Evolutionary conservation across 805 yeast genomes (phyloP).

Genomic region (Starmera caribaea): DNA sequence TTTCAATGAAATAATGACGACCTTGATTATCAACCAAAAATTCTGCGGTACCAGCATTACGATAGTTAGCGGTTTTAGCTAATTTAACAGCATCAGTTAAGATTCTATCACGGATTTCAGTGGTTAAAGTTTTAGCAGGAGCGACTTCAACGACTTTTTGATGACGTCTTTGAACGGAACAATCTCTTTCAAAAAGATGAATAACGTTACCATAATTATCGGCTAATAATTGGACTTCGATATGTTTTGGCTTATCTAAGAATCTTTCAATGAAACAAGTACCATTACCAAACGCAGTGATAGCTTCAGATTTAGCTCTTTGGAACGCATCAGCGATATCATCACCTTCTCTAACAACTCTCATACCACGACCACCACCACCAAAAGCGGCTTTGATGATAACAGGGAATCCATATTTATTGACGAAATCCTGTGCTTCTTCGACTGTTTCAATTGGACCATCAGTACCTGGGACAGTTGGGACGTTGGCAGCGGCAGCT

Average conservation of each 20-base stretch:
- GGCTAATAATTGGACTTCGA: conserved; percentile 93
- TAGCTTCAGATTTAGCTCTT: conserved; percentile 92
- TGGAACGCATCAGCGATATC: conserved; percentile 83
- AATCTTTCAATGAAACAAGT: conserved; percentile 97
- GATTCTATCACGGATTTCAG: conserved; percentile 80
- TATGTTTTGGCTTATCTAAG: conserved; percentile 92
- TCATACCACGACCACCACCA: conserved; percentile 99
- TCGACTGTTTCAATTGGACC: conserved; percentile 82
- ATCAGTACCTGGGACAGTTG: conserved; percentile 95
- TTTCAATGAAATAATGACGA: conserved; percentile 96
- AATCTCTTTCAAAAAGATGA: conserved; percentile 94
- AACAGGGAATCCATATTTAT: conserved; percentile 85
- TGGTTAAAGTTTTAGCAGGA: conserved; percentile 87
- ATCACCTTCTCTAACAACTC: conserved; percentile 96
- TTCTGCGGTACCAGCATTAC: conserved; percentile 98
- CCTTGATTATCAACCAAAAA: conserved; percentile 87
- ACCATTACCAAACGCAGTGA: conserved; percentile 95
- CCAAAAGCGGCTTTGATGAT: conserved; percentile 98
- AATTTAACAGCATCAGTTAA: conserved; percentile 89
- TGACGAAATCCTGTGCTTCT: conserved; percentile 75
- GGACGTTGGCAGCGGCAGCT: conserved; percentile 76
- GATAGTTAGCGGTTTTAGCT: conserved; percentile 80
- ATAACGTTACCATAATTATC: conserved; percentile 91
- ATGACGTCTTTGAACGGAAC: conserved; percentile 99
- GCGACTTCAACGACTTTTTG: conserved; percentile 98